A percentile compares a stretch with the other conserved stretches of the same genome.
These are phyloP conservation scores for Neurospora sp. DNA, from an alignment of 495 filamentous ascomycete species.

Conservation along the genomic window DNA sequence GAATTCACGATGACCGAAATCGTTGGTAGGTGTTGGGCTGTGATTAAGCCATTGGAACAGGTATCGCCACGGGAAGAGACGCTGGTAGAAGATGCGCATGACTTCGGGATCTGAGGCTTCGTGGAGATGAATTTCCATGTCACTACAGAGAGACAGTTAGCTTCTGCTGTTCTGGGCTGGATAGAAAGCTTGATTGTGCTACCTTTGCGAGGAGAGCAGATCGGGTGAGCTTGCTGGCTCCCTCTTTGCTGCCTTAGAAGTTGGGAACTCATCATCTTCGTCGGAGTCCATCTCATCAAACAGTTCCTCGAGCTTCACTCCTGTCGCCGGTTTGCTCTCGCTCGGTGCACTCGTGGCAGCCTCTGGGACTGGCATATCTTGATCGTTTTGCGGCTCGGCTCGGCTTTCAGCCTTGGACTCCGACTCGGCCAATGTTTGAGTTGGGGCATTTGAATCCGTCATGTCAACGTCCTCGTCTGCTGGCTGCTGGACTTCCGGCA, in stretches of 20 bases:
- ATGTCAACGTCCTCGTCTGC: constrained; percentile 11
- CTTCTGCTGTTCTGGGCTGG: background rate
- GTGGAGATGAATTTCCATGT: constrained; percentile 1
- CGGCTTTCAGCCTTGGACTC: background rate
- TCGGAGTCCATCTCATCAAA: constrained; percentile 73
- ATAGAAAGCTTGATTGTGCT: background rate
- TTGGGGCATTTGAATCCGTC: constrained; percentile 2
- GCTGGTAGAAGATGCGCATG: constrained; percentile 87
- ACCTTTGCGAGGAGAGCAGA: constrained; percentile 24
- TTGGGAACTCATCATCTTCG: constrained; percentile 65
- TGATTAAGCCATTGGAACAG: constrained; percentile 99
- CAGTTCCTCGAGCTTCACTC: constrained; percentile 69
- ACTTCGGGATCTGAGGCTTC: constrained; percentile 61
- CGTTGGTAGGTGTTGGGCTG: constrained; percentile 68
- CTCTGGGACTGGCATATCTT: background rate
- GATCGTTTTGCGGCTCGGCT: background rate
- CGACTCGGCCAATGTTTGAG: background rate
- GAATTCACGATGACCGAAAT: constrained; percentile 91
- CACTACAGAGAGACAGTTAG: background rate
- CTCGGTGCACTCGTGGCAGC: constrained; percentile 3
- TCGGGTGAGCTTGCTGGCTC: constrained; percentile 19
- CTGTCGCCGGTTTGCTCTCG: constrained; percentile 18
- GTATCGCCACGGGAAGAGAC: constrained; percentile 88
- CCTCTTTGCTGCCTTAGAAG: constrained; percentile 23
- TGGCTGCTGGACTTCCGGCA: background rate